Evolutionary conservation across 352 stramenopile genomes (phyloP).

Genomic region (Globisporangium splendens): DNA sequence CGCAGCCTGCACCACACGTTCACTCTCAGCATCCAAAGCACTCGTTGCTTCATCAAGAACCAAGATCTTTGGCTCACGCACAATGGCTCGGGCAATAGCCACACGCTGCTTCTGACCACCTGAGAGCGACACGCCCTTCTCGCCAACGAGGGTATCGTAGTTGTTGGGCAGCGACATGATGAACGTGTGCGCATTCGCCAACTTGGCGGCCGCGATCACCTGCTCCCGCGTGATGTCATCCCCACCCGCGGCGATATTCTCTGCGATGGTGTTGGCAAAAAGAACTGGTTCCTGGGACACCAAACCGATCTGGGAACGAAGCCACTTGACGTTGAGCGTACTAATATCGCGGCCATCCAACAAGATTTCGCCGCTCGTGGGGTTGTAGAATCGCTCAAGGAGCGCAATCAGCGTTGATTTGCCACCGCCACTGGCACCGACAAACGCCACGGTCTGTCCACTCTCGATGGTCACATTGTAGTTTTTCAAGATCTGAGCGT

Average conservation of each 20-base stretch:
- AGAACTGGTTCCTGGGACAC: slow-evolving; percentile 87
- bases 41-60: slow-evolving; percentile 26
- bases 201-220: slow-evolving; percentile 8
- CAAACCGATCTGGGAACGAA: slow-evolving; percentile 61
- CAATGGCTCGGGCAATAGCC: slow-evolving; percentile 24
- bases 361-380: slow-evolving; percentile 50
- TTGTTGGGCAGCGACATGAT: slow-evolving; percentile 79
- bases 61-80: slow-evolving; percentile 20
- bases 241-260: slow-evolving; percentile 74
- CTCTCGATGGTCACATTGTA: no score
- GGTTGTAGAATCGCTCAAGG: slow-evolving; percentile 83
- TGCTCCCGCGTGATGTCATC: slow-evolving; percentile 9
- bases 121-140: slow-evolving; percentile 28
- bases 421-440: slow-evolving; percentile 83
- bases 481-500: slow-evolving; percentile 64
- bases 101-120: slow-evolving; percentile 35
- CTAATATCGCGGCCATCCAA: slow-evolving; percentile 79
- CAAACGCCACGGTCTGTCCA: slow-evolving; percentile 87
- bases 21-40: slow-evolving; percentile 27
- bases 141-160: slow-evolving; percentile 58
- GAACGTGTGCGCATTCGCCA: slow-evolving; percentile 33
- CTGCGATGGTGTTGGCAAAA: slow-evolving; percentile 80
- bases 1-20: no score
- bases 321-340: slow-evolving; percentile 73
- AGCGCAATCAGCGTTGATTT: slow-evolving; percentile 85